Evolutionary conservation across 306 rosid genomes (phyloP).

Genomic region (Quercus agrifolia): DNA sequence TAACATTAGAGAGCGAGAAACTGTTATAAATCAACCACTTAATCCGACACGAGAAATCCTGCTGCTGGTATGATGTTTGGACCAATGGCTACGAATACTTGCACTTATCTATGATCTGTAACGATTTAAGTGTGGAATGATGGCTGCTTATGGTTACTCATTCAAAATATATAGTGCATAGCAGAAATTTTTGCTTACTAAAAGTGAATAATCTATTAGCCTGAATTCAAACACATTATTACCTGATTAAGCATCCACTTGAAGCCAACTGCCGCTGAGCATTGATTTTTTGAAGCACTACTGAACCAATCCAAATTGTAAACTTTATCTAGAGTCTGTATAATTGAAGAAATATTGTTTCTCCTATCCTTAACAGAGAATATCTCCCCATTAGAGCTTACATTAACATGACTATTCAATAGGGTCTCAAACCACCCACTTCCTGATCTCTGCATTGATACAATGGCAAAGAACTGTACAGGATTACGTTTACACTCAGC

Average conservation of each 20-base stretch:
- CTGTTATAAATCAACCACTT: neutral
- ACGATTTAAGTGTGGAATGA: neutral
- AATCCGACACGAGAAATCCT: neutral
- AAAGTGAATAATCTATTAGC: neutral
- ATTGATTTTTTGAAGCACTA: conserved; percentile 94
- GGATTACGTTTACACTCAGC: conserved; percentile 78
- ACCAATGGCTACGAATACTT: neutral
- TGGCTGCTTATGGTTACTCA: neutral
- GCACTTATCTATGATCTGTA: neutral
- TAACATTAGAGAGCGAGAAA: neutral
- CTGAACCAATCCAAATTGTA: conserved; percentile 89
- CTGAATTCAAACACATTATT: neutral
- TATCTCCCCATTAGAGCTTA: conserved; percentile 90
- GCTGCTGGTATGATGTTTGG: neutral
- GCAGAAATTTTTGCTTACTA: neutral
- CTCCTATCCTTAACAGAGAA: conserved; percentile 73
- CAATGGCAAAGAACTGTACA: conserved; percentile 70
- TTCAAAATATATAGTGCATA: neutral
- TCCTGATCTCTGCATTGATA: conserved; percentile 94
- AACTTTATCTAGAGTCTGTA: conserved; percentile 72
- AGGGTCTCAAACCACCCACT: conserved; percentile 99
- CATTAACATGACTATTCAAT: conserved; percentile 74
- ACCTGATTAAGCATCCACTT: conserved; percentile 99
- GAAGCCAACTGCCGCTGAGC: conserved; percentile 93
- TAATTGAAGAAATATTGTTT: conserved; percentile 58